These are phyloP conservation scores for Amanita pallidorosea DNA, from an alignment of 768 basidiomycete species.

Conservation along the genomic window DNA sequence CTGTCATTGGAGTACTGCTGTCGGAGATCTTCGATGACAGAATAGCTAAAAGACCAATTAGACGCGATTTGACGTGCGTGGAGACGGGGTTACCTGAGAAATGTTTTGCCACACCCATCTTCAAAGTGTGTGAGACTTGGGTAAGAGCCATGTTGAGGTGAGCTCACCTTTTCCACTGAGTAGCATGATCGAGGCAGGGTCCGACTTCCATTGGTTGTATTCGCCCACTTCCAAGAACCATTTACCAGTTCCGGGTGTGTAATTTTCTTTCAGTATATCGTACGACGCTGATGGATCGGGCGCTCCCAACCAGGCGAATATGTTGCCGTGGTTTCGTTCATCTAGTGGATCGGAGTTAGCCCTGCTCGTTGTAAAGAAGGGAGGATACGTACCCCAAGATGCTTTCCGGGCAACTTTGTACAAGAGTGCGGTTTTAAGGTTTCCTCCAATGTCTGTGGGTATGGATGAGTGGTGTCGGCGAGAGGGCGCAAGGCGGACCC, in stretches of 20 bases:
- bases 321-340: neutral
- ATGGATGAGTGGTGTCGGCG: neutral
- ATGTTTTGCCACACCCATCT: constrained; percentile 1
- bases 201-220: neutral
- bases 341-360: neutral
- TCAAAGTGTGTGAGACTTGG: neutral
- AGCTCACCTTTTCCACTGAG: neutral
- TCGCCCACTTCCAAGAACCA: neutral
- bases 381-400: neutral
- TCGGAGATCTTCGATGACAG: neutral
- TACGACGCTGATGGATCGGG: neutral
- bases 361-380: neutral
- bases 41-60: neutral
- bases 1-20: neutral
- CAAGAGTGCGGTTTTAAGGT: neutral
- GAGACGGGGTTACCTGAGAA: neutral
- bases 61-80: too few relatives aligned
- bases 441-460: neutral
- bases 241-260: neutral
- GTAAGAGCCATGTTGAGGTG: neutral
- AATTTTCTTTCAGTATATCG: neutral
- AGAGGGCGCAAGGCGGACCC: neutral
- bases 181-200: neutral
- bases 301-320: neutral
- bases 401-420: neutral